Evolutionary conservation across 148 eudicot species (phyloP), one percentile per base, ranked within the genome.

Genomic region (Arctostaphylos glauca): DNA sequence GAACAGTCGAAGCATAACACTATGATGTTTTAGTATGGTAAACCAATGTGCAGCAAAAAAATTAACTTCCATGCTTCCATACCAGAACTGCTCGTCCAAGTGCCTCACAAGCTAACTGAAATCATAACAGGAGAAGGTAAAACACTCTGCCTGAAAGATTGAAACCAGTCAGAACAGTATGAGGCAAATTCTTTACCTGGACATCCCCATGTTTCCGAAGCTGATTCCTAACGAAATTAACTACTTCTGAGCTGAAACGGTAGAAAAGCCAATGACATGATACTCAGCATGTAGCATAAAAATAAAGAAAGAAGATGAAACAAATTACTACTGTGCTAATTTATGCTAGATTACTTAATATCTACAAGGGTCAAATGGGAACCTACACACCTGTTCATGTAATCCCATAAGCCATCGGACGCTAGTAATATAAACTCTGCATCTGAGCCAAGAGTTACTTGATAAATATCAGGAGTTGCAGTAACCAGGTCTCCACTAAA

Each of bases 321-420:
- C 9, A 10, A 72, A 72, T 72, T n/a, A 46, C 18, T 0, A 50
- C 41, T 10, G 58, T 49, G 52, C 56, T 21, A 49, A 74, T 10
- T 21, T 23, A 19, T 47, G 56, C 56, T 48, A 49, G 49, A 48
- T 74, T 31, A 76, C 46, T 2, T 6, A 6, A 15, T 14, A 25
- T 55, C 6, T 55, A 77, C 66, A 55, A 31, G 59, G 23, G 15
- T 77, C 80, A 77, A 38, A 55, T 0, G 9, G 48, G 80, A 56
- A 50, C 21, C 8, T 13, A 64, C 87, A 80, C 38, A 96, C 99
- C 99, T 93, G 87, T 88, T 90, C 16, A 96, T 85, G 84, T 96
- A 94, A 90, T 96, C 98, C 98, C 99, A 96, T 81, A 96, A 88
- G 76, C 98, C 99, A 89, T 96, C 99, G 71, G 99, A 93, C 58